Conservation (phyloP, 495 filamentous ascomycete species). For the Halenospora varia region DNA sequence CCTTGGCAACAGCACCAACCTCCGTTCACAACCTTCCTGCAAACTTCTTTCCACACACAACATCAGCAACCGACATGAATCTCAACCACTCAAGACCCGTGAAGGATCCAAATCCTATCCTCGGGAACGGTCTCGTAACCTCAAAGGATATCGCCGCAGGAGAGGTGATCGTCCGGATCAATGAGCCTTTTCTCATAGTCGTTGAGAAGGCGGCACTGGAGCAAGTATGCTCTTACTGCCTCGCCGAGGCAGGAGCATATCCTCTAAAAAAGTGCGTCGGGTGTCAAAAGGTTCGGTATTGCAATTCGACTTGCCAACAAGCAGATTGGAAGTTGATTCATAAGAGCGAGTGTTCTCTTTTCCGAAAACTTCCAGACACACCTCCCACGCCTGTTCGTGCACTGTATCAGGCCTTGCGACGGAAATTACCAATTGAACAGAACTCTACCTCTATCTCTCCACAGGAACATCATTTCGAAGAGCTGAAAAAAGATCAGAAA, state of each 20-base stretch:
- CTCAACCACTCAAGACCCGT: conserved; percentile 13
- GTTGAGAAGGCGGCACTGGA: conserved; percentile 28
- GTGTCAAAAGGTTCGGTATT: conserved; percentile 50
- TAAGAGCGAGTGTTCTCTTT: conserved; percentile 46
- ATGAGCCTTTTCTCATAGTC: conserved; percentile 36
- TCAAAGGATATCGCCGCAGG: conserved; percentile 33
- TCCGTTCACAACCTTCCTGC: no score
- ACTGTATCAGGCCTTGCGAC: conserved; percentile 39
- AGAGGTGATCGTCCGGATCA: conserved; percentile 36
- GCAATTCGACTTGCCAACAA: conserved; percentile 48
- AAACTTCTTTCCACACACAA: no score
- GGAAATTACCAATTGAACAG: neutral
- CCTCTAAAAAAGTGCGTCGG: conserved; percentile 40
- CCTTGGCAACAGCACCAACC: no score
- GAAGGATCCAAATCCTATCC: conserved; percentile 9
- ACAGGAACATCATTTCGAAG: conserved; percentile 11
- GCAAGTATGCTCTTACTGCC: conserved; percentile 13
- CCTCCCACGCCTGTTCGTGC: conserved; percentile 46
- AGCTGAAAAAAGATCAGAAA: conserved; percentile 18
- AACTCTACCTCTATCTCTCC: neutral
- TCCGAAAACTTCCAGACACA: conserved; percentile 8
- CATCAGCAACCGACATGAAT: conserved; percentile 12
- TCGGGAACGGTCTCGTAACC: conserved; percentile 35
- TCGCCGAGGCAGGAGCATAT: conserved; percentile 1
- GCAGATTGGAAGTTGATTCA: conserved; percentile 51